Conservation (phyloP, 2,329 filamentous ascomycete genomes). For the Talaromyces pinophilus region DNA sequence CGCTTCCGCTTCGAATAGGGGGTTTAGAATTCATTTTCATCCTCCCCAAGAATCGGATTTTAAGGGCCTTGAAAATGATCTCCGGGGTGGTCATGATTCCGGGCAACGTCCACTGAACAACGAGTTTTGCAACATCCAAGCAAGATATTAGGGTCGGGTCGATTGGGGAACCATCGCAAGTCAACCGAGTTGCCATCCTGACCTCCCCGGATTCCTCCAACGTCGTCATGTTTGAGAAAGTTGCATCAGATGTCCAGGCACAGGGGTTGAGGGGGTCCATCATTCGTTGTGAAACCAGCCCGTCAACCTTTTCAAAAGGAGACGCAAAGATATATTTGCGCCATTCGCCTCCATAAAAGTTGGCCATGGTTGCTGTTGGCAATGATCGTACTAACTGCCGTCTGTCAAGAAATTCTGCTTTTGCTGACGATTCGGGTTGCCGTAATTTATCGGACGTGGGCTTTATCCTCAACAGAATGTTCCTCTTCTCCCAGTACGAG, state of each 20-base stretch:
- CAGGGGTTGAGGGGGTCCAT: background rate
- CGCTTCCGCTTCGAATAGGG: slow-evolving; percentile 14
- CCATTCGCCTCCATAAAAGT: slow-evolving; percentile 14
- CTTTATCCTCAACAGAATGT: slow-evolving; percentile 21
- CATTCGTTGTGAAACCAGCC: slow-evolving; percentile 9
- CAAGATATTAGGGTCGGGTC: slow-evolving; percentile 7
- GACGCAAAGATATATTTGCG: slow-evolving; percentile 17
- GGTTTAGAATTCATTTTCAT: slow-evolving; percentile 12
- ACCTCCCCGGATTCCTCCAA: slow-evolving; percentile 3
- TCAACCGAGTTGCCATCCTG: slow-evolving; percentile 15
- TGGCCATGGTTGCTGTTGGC: background rate
- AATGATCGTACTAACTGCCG: background rate
- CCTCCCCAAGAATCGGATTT: background rate
- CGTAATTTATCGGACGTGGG: slow-evolving; percentile 18
- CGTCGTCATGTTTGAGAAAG: slow-evolving; percentile 10
- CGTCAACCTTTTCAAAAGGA: slow-evolving; percentile 19
- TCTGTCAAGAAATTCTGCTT: background rate
- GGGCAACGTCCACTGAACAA: slow-evolving; percentile 7
- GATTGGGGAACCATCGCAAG: slow-evolving; percentile 7
- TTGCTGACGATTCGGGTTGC: background rate
- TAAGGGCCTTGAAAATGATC: slow-evolving; percentile 4
- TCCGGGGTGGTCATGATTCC: background rate
- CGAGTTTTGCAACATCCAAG: background rate
- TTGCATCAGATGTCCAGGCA: background rate
- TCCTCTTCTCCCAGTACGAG: slow-evolving; percentile 24